Conservation (phyloP, 2,329 filamentous ascomycete species). For the Claviceps sp. region DNA sequence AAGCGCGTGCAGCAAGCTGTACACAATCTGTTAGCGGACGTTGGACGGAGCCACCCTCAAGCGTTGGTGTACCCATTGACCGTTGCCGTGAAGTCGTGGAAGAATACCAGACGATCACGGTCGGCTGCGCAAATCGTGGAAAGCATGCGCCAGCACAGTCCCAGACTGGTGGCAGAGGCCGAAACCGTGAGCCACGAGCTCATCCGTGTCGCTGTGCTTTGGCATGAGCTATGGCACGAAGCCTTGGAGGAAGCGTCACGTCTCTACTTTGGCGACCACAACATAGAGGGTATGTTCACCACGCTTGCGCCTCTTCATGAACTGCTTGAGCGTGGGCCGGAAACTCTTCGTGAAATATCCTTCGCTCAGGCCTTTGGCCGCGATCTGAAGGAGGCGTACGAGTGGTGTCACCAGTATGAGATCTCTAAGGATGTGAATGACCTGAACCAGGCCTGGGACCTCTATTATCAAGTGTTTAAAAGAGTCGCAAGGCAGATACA, state of each 20-base stretch:
- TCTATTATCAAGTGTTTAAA: slow-evolving; percentile 97
- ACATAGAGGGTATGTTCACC: slow-evolving; percentile 94
- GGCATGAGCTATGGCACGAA: slow-evolving; percentile 99
- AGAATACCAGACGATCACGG: slow-evolving; percentile 68
- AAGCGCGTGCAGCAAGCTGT: slow-evolving; percentile 77
- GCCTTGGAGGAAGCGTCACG: slow-evolving; percentile 92
- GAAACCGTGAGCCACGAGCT: slow-evolving; percentile 92
- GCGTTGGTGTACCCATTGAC: slow-evolving; percentile 94
- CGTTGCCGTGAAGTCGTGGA: slow-evolving; percentile 88
- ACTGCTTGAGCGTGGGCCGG: slow-evolving; percentile 77
- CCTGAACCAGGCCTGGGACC: slow-evolving; percentile 95
- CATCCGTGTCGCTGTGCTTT: slow-evolving; percentile 89
- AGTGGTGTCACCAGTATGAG: slow-evolving; percentile 91
- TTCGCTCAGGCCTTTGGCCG: slow-evolving; percentile 96
- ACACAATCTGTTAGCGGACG: slow-evolving; percentile 81
- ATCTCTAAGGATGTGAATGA: slow-evolving; percentile 83
- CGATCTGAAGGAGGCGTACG: slow-evolving; percentile 84
- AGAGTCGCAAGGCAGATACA: slow-evolving; percentile 88
- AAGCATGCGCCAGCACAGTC: slow-evolving; percentile 90
- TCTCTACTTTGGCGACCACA: slow-evolving; percentile 93
- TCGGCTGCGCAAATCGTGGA: slow-evolving; percentile 94
- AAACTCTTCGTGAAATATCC: slow-evolving; percentile 89
- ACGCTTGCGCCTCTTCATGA: slow-evolving; percentile 84
- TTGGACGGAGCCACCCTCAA: slow-evolving; percentile 89
- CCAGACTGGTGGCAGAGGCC: slow-evolving; percentile 84